phyloP scores from a whole-genome alignment of 2,329 filamentous ascomycete species.

The Lachnellula arida region DNA sequence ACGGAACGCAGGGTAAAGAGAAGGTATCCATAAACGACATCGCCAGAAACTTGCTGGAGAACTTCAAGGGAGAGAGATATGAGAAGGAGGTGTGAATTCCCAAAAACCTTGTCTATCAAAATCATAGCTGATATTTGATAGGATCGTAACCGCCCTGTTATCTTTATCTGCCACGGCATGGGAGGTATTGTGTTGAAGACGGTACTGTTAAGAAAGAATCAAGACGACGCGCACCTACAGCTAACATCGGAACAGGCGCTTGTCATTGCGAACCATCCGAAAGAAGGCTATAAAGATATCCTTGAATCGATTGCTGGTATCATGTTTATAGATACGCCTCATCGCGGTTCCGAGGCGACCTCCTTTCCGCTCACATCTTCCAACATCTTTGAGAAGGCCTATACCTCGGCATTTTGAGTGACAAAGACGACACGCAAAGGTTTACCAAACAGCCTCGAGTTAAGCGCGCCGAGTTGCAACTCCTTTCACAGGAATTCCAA shows the following conservation, averaged over 20 bases:
- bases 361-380: background rate
- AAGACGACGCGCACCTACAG: background rate
- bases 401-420: too few species aligned
- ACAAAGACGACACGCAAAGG: too few species aligned
- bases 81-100: background rate
- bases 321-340: conserved; percentile 37
- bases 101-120: background rate
- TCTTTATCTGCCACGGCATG: conserved; percentile 17
- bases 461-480: too few species aligned
- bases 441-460: too few species aligned
- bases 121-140: background rate
- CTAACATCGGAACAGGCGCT: conserved; percentile 1
- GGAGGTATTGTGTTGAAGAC: conserved; percentile 18
- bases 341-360: conserved; percentile 29
- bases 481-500: too few species aligned
- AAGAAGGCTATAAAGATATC: conserved; percentile 20
- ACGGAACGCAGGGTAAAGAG: background rate
- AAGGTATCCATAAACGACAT: conserved; percentile 6
- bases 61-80: background rate
- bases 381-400: too few species aligned
- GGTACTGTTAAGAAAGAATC: conserved; percentile 1
- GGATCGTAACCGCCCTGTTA: conserved; percentile 3
- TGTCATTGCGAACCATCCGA: background rate
- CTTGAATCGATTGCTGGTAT: conserved; percentile 28
- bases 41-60: conserved; percentile 6